Evolutionary conservation across 345 rosid genomes (phyloP).

Genomic region (Schrenkiella parvula): DNA sequence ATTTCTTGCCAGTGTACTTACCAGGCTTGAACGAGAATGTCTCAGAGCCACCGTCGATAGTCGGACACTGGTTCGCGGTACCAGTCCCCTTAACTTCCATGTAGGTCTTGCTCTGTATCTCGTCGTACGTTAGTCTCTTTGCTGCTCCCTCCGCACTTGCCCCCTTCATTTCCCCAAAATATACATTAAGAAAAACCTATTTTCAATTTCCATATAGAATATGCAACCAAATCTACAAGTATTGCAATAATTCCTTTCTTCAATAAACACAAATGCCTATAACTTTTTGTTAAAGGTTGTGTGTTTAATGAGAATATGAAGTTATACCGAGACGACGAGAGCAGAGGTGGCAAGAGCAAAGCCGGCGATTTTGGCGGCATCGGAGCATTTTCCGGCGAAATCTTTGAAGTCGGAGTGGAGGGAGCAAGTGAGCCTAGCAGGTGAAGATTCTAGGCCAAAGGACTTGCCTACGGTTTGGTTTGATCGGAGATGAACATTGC

Average conservation of each 20-base stretch:
- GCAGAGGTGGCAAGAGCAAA: constrained; percentile 93
- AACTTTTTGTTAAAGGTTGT: background rate
- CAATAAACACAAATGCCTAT: background rate
- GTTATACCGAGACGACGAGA: constrained; percentile 71
- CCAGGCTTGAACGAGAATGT: constrained; percentile 76
- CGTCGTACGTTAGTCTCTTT: constrained; percentile 87
- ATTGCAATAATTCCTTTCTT: background rate
- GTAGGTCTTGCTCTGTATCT: constrained; percentile 95
- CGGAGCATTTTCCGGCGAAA: constrained; percentile 57
- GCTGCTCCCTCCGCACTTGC: constrained; percentile 85
- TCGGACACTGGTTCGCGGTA: constrained; percentile 91
- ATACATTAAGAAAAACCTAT: background rate
- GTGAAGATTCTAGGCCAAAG: constrained; percentile 51
- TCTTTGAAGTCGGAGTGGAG: constrained; percentile 61
- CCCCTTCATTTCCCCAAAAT: constrained; percentile 44
- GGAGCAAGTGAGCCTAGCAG: constrained; percentile 65
- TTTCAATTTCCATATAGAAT: background rate
- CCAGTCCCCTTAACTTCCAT: constrained; percentile 93
- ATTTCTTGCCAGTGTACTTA: constrained; percentile 77
- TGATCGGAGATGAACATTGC: constrained; percentile 46
- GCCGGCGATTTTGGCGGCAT: constrained; percentile 71
- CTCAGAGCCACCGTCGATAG: constrained; percentile 70
- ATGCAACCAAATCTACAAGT: background rate
- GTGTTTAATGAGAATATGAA: background rate
- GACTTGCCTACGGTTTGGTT: constrained; percentile 47